Base-by-base conservation (phyloP, 2,329 filamentous ascomycete genomes). In the Neoarthrinium moseri region DNA sequence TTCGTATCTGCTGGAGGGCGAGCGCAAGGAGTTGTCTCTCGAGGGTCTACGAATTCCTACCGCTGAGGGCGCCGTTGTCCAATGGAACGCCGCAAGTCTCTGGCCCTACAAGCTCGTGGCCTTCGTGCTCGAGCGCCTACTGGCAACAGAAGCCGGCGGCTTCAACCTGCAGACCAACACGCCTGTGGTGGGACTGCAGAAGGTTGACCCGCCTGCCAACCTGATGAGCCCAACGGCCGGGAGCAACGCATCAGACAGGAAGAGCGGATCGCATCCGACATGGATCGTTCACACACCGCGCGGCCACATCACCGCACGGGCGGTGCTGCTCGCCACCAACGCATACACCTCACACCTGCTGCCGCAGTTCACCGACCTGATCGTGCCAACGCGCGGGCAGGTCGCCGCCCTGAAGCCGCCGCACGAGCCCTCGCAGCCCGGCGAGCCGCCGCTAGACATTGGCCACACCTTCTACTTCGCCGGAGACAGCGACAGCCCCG, bases 51-150 rank as follows among this genome's bases (percentile, higher is more conserved):
- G 82, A 4, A 66, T 86, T 2, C 74, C 78, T 0, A 63, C 64
- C 6, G 84, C 82, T 6, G 60, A 75, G 6, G 88, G 84, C 3
- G 86, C 83, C 5, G 74, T 90, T 4, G 68, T 85, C 13, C 85
- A 85, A 50, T 69, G 71, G 32, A 69, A 80, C 33, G 87, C 88
- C 0, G 87, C 83, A 0, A 82, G 81, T 54, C 62, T 89, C 36
- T 91, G 87, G 87, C 90, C 90, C 0, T 95, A 95, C 65, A 95
- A 94, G 67, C 78, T 95, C 15, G 83, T 95, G 2, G 72, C 82
- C 1, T 86, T 83, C 66, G 74, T 91, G 0, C 68, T 95, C 1
- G 81, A 88, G 59, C 64, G 70, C 7, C 74, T 89, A 0, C 58
- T 81, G 1, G 51, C 52, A 2, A 47, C 52, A 46, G 22, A 59